phyloP scores from a whole-genome alignment of 2,329 filamentous ascomycete genomes.

The Ophiosphaerella korrae region DNA sequence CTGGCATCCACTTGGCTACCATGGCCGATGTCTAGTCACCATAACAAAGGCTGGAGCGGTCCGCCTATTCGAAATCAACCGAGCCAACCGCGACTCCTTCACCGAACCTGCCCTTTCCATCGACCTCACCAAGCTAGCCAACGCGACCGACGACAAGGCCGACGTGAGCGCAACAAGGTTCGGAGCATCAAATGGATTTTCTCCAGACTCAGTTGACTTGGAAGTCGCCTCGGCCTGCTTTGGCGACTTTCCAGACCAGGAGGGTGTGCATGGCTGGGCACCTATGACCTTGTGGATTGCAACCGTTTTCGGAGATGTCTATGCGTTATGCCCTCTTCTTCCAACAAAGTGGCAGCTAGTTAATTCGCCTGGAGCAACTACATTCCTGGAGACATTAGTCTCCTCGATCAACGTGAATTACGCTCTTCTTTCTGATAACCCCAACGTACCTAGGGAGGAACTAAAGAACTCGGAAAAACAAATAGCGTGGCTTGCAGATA shows the following conservation, averaged over 20 bases:
- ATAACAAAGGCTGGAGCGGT: constrained; percentile 87
- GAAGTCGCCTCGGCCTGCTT: constrained; percentile 91
- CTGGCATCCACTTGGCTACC: constrained; percentile 91
- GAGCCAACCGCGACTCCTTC: constrained; percentile 84
- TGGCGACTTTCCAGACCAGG: constrained; percentile 66
- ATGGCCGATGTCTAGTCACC: constrained; percentile 82
- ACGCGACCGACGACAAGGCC: constrained; percentile 80
- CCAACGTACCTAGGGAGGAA: constrained; percentile 50
- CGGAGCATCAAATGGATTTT: constrained; percentile 79
- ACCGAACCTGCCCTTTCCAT: constrained; percentile 81
- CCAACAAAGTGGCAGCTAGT: constrained; percentile 79
- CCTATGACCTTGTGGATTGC: constrained; percentile 96
- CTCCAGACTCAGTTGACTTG: constrained; percentile 89
- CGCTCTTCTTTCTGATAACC: constrained; percentile 33
- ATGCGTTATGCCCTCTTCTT: constrained; percentile 87
- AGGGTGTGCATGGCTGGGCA: constrained; percentile 75
- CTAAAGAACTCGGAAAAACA: constrained; percentile 57
- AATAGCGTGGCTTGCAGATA: constrained; percentile 61
- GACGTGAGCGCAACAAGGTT: constrained; percentile 80
- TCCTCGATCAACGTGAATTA: constrained; percentile 78
- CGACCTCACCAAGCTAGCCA: constrained; percentile 85
- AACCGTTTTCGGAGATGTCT: constrained; percentile 93
- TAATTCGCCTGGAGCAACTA: constrained; percentile 54
- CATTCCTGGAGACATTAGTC: constrained; percentile 79
- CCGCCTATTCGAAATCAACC: constrained; percentile 86